Conservation (phyloP, 768 basidiomycete genomes). For the Amanita pseudoporphyria region DNA sequence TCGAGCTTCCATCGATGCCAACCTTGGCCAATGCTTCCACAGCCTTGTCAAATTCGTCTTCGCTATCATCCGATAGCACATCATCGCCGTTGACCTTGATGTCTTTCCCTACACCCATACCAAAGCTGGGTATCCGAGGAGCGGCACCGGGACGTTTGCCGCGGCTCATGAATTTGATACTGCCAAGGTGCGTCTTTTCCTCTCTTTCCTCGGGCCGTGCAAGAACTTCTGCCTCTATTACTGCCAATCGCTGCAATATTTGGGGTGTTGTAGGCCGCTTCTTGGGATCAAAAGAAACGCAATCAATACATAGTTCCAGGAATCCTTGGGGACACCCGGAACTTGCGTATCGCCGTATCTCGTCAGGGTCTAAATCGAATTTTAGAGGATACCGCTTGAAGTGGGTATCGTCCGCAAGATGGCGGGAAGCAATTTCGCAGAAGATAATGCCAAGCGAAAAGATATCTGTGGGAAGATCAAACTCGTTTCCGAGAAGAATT, state of each 20-base stretch:
- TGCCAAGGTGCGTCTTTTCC: slow-evolving; percentile 67
- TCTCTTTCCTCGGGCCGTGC: slow-evolving; percentile 51
- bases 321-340: slow-evolving; percentile 74
- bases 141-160: slow-evolving; percentile 46
- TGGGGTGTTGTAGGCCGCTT: slow-evolving; percentile 66
- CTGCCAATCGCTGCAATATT: slow-evolving; percentile 69
- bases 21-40: slow-evolving; percentile 44
- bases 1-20: slow-evolving; percentile 39
- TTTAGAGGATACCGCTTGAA: slow-evolving; percentile 72
- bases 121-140: slow-evolving; percentile 85
- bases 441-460: slow-evolving; percentile 92
- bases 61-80: slow-evolving; percentile 45
- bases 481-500: slow-evolving; percentile 84
- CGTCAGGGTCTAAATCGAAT: slow-evolving; percentile 69
- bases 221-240: slow-evolving; percentile 80
- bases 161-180: slow-evolving; percentile 72
- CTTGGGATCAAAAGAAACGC: slow-evolving; percentile 54
- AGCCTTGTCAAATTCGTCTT: slow-evolving; percentile 60
- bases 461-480: slow-evolving; percentile 89
- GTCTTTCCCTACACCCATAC: slow-evolving; percentile 56
- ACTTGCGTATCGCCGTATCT: slow-evolving; percentile 59
- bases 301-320: slow-evolving; percentile 69
- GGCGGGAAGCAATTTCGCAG: slow-evolving; percentile 81
- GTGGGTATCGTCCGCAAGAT: slow-evolving; percentile 73
- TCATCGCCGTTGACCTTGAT: slow-evolving; percentile 28